Evolutionary conservation across 345 rosid species (phyloP).

Genomic region (Dovyalis caffra): DNA sequence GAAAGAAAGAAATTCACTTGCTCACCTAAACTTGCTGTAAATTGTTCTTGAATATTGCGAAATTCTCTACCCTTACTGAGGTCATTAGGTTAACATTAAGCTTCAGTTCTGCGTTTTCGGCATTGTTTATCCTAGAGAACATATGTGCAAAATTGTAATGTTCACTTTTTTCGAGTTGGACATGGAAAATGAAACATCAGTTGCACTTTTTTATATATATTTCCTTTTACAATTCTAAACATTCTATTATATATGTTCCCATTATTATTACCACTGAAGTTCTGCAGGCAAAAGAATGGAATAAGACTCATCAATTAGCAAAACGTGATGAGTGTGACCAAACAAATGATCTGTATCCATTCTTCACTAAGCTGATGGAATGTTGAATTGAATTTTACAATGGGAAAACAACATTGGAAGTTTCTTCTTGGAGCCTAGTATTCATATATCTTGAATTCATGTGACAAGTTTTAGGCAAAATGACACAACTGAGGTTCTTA

Average conservation of each 20-base stretch:
- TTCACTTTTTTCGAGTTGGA: not conserved
- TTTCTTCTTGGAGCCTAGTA: conserved; percentile 18
- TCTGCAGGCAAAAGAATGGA: not conserved
- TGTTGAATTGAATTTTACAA: not conserved
- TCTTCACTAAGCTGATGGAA: not conserved
- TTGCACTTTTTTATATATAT: not conserved
- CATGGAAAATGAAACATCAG: not conserved
- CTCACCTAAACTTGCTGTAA: not conserved
- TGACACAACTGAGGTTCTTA: conserved; percentile 19
- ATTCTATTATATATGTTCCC: not conserved
- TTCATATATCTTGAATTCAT: not conserved
- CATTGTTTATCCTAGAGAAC: not conserved
- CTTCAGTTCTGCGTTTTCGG: not conserved
- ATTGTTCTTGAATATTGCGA: not conserved
- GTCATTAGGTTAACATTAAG: not conserved
- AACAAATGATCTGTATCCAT: conserved; percentile 10
- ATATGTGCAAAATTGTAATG: not conserved
- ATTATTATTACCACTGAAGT: not conserved
- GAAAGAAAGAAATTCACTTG: not conserved
- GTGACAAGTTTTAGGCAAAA: not conserved
- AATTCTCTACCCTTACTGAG: not conserved
- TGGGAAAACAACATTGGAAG: conserved; percentile 7
- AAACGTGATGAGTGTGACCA: conserved; percentile 29
- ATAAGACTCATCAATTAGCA: conserved; percentile 26
- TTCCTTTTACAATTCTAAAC: not conserved